Evolutionary conservation across 2,329 filamentous ascomycete species (phyloP).

Genomic region (Blastomyces gilchristii): DNA sequence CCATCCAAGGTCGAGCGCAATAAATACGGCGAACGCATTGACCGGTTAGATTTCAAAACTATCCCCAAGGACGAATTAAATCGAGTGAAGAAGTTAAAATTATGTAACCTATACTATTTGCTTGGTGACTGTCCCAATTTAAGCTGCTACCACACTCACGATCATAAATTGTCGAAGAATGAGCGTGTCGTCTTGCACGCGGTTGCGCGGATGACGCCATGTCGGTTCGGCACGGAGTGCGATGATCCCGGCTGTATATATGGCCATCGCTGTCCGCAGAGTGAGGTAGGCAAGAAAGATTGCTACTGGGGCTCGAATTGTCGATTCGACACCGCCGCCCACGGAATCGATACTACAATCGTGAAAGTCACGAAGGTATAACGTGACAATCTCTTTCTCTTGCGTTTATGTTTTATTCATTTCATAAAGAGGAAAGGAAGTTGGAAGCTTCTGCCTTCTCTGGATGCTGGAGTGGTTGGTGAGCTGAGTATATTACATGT

Average conservation of each 20-base stretch:
- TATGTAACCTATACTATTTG: constrained; percentile 54
- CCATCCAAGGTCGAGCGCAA: constrained; percentile 44
- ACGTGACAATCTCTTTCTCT: neutral
- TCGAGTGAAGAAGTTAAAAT: constrained; percentile 51
- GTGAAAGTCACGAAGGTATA: constrained; percentile 33
- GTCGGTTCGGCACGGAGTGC: constrained; percentile 47
- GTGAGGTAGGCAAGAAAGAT: constrained; percentile 41
- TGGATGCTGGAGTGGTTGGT: neutral
- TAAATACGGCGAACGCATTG: constrained; percentile 50
- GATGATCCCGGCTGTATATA: constrained; percentile 53
- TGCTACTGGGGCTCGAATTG: constrained; percentile 51
- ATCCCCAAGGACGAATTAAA: constrained; percentile 47
- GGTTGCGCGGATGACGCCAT: constrained; percentile 54
- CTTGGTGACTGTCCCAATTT: constrained; percentile 48
- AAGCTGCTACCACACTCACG: constrained; percentile 46
- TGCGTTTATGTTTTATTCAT: constrained; percentile 1
- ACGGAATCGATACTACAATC: constrained; percentile 48
- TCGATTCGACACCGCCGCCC: constrained; percentile 48
- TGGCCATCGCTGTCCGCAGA: constrained; percentile 52
- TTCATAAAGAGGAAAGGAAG: neutral
- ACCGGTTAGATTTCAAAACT: constrained; percentile 41
- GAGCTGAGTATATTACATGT: neutral
- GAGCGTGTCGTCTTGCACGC: constrained; percentile 47
- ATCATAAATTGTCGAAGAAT: constrained; percentile 42
- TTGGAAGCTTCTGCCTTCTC: neutral